Conservation (phyloP, 164 flowering plant genomes). For the Magnolia kwangsiensis region DNA sequence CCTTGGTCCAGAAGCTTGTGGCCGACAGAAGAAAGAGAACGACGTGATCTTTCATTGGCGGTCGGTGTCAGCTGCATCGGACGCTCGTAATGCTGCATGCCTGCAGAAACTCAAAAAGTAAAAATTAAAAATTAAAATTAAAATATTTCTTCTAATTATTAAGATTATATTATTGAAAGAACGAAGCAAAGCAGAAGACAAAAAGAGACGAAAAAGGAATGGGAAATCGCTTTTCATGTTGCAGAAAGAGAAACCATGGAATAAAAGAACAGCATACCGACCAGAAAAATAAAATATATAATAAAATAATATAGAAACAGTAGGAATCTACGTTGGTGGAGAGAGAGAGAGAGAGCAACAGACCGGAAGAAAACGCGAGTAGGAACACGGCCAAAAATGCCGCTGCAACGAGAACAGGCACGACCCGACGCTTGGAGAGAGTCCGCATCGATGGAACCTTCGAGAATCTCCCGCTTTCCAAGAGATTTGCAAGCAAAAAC, state of each 20-base stretch:
- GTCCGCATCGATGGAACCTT: conserved; percentile 7
- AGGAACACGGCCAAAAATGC: conserved; percentile 7
- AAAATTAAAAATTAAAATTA: neutral
- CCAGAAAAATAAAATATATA: neutral
- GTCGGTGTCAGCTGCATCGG: neutral
- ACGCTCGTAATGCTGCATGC: neutral
- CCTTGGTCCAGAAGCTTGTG: conserved; percentile 38
- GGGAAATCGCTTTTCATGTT: neutral
- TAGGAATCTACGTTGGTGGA: neutral
- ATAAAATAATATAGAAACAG: neutral
- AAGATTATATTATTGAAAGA: neutral
- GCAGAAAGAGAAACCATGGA: conserved; percentile 8
- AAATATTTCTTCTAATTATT: neutral
- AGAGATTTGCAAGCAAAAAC: neutral
- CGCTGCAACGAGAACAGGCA: conserved; percentile 5
- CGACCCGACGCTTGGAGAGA: conserved; percentile 9
- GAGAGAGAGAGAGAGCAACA: neutral
- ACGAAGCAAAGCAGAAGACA: neutral
- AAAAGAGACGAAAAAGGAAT: neutral
- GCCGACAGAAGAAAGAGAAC: conserved; percentile 2
- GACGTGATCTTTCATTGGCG: neutral
- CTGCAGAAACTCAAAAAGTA: conserved; percentile 6
- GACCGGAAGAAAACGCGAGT: conserved; percentile 11
- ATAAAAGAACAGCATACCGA: neutral
- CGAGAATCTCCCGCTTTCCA: neutral